Percentiles rank a stretch among this genome's conserved stretches.
phyloP scores from a whole-genome alignment of 352 stramenopile genomes.

The Phytophthora europaea region DNA sequence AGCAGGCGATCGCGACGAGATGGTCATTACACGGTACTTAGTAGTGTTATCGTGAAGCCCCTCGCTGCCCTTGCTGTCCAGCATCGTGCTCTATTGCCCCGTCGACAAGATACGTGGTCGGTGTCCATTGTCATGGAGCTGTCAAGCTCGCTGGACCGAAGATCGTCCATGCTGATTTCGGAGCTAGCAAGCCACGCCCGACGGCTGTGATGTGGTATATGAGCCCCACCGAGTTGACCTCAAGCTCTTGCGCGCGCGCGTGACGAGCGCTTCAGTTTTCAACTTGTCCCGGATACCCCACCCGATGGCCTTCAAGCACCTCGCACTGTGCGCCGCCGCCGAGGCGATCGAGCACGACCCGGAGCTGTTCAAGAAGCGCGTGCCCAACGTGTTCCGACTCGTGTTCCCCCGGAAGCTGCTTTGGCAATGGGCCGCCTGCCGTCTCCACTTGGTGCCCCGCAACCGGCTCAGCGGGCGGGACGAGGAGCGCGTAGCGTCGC shows the following conservation, averaged over 20 bases:
- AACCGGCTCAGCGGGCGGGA: background rate
- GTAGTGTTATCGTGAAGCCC: conserved; percentile 4
- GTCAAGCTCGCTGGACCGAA: conserved; percentile 21
- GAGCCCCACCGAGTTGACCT: conserved; percentile 19
- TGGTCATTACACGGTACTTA: too few relatives aligned
- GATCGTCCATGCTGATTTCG: conserved; percentile 16
- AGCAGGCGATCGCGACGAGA: conserved; percentile 13
- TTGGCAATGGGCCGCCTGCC: conserved; percentile 33
- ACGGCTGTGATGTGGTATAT: conserved; percentile 33
- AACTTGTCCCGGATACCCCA: conserved; percentile 10
- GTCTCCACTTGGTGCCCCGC: conserved; percentile 20
- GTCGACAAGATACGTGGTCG: conserved; percentile 2
- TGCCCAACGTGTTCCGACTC: conserved; percentile 25
- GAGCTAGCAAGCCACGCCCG: conserved; percentile 9
- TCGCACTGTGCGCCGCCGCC: conserved; percentile 1
- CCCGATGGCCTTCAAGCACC: conserved; percentile 19
- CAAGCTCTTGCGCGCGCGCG: background rate
- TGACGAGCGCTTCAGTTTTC: conserved; percentile 35
- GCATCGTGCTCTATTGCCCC: conserved; percentile 17
- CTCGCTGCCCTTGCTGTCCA: conserved; percentile 14
- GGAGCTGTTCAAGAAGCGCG: conserved; percentile 38
- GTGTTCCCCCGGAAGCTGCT: conserved; percentile 40
- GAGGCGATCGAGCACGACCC: conserved; percentile 13
- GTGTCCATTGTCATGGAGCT: background rate
- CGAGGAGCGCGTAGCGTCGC: conserved; percentile 43